These are phyloP conservation scores for Globisporangium cylindrosporum DNA, from an alignment of 352 stramenopile species.

Conservation along the genomic window DNA sequence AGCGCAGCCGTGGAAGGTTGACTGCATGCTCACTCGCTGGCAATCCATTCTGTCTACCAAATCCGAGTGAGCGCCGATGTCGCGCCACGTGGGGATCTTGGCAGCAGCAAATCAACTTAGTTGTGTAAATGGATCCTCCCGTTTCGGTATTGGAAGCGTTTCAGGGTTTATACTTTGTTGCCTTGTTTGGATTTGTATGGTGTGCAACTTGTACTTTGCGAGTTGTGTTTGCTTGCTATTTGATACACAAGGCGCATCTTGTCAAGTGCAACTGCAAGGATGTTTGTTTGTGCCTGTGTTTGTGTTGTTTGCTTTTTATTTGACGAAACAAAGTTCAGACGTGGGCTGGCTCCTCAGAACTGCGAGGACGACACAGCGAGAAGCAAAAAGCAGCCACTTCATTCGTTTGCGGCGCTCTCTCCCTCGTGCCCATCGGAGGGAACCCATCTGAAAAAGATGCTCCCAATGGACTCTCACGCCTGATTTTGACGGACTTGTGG, in stretches of 20 bases:
- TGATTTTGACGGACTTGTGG: not conserved
- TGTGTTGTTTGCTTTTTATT: not conserved
- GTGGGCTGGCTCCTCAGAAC: not conserved
- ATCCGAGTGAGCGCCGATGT: not conserved
- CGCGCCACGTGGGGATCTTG: not conserved
- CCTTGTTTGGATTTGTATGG: not conserved
- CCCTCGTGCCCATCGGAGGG: not conserved
- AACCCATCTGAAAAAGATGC: constrained; percentile 3
- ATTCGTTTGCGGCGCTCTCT: not conserved
- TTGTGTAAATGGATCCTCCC: not conserved
- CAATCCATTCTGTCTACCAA: not conserved
- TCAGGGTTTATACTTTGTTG: not conserved
- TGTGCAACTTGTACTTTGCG: not conserved
- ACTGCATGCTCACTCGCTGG: not conserved
- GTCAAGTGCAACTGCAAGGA: not conserved
- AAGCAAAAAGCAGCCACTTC: not conserved
- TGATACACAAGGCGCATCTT: no score
- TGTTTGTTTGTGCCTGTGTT: not conserved
- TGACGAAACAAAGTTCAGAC: not conserved
- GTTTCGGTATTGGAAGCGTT: not conserved
- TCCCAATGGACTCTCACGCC: not conserved
- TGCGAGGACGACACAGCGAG: not conserved
- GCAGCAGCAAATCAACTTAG: not conserved
- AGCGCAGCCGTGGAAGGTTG: not conserved
- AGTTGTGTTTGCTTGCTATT: not conserved